Conservation (phyloP, 1,284 basidiomycete species). For the Marasmius sp. region DNA sequence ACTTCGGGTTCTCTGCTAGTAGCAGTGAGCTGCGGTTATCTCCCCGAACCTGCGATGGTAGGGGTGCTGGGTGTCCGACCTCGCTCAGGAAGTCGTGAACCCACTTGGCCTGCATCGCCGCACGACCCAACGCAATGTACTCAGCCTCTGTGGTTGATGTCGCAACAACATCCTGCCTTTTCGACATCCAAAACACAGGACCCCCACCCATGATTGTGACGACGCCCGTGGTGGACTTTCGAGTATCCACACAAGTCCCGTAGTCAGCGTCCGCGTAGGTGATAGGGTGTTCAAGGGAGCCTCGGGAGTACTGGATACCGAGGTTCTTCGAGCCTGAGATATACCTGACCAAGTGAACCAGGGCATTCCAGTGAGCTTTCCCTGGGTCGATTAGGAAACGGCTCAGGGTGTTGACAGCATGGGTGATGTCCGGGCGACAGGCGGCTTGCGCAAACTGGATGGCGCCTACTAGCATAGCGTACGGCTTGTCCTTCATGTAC, state of each 20-base stretch:
- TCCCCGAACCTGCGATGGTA: slow-evolving; percentile 23
- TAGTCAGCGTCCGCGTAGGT: slow-evolving; percentile 39
- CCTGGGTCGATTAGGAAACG: slow-evolving; percentile 26
- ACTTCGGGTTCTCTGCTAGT: background rate
- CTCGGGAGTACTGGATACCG: slow-evolving; percentile 22
- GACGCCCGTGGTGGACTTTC: slow-evolving; percentile 30
- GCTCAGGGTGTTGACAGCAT: slow-evolving; percentile 26
- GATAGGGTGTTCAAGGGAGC: slow-evolving; percentile 10
- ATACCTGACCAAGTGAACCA: slow-evolving; percentile 31
- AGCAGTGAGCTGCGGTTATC: slow-evolving; percentile 39
- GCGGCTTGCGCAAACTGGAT: slow-evolving; percentile 30
- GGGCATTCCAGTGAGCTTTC: slow-evolving; percentile 26
- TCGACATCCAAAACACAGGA: slow-evolving; percentile 30
- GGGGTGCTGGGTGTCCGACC: slow-evolving; percentile 15
- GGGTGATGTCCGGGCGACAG: slow-evolving; percentile 30
- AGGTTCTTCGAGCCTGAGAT: slow-evolving; percentile 26
- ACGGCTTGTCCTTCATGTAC: slow-evolving; percentile 27
- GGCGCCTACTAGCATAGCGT: slow-evolving; percentile 22
- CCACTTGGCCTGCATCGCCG: slow-evolving; percentile 32
- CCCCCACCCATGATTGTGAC: slow-evolving; percentile 29
- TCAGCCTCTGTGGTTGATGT: slow-evolving; percentile 37
- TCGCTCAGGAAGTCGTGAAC: slow-evolving; percentile 27
- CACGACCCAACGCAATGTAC: slow-evolving; percentile 31
- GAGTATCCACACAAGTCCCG: slow-evolving; percentile 24
- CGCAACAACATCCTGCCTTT: slow-evolving; percentile 29